These are phyloP conservation scores for Yamadazyma mexicana DNA, from an alignment of 1,139 yeast genomes.

Conservation along the genomic window DNA sequence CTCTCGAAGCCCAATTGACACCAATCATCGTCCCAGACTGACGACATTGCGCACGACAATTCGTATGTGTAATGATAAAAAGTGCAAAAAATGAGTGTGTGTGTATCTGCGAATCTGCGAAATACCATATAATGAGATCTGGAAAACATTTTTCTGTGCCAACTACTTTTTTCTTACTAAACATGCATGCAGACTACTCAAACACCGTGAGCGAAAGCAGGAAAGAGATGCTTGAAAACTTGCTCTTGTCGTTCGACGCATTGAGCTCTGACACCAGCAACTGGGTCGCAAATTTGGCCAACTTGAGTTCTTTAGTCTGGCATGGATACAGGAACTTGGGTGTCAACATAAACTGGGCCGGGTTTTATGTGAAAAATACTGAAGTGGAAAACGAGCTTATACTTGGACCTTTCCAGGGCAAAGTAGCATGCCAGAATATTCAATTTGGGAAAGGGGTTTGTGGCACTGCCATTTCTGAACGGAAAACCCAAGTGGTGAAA, in stretches of 20 bases:
- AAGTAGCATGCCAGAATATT: conserved; percentile 90
- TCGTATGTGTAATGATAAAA: too few relatives aligned
- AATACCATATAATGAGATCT: too few relatives aligned
- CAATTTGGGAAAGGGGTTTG: conserved; percentile 85
- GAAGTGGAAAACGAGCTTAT: conserved; percentile 49
- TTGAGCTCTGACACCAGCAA: conserved; percentile 61
- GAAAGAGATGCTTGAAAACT: conserved; percentile 57
- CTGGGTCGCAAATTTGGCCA: conserved; percentile 89
- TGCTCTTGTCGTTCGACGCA: conserved; percentile 65
- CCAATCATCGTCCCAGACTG: too few relatives aligned
- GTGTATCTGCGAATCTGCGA: too few relatives aligned
- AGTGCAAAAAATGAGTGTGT: too few relatives aligned
- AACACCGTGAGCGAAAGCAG: conserved; percentile 36
- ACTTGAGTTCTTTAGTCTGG: conserved; percentile 85
- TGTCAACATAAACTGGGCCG: conserved; percentile 82
- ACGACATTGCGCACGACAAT: too few relatives aligned
- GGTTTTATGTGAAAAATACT: conserved; percentile 64
- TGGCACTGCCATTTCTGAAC: conserved; percentile 70
- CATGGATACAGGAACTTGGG: conserved; percentile 71
- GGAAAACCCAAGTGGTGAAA: conserved; percentile 67
- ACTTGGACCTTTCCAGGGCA: conserved; percentile 94
- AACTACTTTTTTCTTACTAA: too few relatives aligned
- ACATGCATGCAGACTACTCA: conserved; percentile 72
- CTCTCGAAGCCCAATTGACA: too few relatives aligned
- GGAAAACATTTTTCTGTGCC: too few relatives aligned